Conservation (phyloP, 306 rosid species). For the Herpetospermum pedunculosum region DNA sequence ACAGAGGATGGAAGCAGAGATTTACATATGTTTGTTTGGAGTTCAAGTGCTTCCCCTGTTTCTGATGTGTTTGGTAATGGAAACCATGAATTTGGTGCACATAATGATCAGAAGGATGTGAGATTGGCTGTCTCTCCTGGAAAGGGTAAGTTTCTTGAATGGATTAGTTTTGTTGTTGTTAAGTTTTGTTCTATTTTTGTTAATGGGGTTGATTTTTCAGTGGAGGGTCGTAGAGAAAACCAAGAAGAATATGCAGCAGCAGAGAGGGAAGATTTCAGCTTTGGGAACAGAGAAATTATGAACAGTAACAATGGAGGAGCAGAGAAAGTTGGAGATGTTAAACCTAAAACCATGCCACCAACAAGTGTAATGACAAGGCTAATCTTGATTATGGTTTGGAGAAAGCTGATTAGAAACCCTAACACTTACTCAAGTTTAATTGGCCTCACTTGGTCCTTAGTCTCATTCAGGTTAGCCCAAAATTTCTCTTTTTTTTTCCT, state of each 20-base stretch:
- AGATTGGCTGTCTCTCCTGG: conserved; percentile 65
- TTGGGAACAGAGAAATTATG: conserved; percentile 59
- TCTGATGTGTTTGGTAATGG: conserved; percentile 78
- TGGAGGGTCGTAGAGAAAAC: conserved; percentile 55
- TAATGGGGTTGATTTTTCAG: conserved; percentile 12
- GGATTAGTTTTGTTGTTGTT: neutral
- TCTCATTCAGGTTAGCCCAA: conserved; percentile 48
- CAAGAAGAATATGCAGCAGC: conserved; percentile 54
- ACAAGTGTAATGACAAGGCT: conserved; percentile 93
- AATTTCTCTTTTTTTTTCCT: neutral
- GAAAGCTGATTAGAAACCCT: conserved; percentile 81
- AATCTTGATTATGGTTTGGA: conserved; percentile 91
- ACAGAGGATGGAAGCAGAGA: conserved; percentile 48
- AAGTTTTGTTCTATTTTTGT: neutral
- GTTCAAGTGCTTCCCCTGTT: conserved; percentile 75
- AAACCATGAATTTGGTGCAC: conserved; percentile 43
- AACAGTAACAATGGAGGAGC: conserved; percentile 26
- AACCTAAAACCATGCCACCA: conserved; percentile 57
- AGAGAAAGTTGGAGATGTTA: conserved; percentile 32
- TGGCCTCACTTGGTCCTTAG: conserved; percentile 78
- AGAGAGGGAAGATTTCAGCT: conserved; percentile 74
- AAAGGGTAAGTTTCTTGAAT: conserved; percentile 35
- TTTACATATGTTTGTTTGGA: conserved; percentile 92
- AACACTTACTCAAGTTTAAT: conserved; percentile 81
- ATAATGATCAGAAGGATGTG: conserved; percentile 58